Percentiles rank a stretch among this genome's conserved stretches.
phyloP scores from a whole-genome alignment of 352 stramenopile genomes.

The Paralagenidium karlingii region DNA sequence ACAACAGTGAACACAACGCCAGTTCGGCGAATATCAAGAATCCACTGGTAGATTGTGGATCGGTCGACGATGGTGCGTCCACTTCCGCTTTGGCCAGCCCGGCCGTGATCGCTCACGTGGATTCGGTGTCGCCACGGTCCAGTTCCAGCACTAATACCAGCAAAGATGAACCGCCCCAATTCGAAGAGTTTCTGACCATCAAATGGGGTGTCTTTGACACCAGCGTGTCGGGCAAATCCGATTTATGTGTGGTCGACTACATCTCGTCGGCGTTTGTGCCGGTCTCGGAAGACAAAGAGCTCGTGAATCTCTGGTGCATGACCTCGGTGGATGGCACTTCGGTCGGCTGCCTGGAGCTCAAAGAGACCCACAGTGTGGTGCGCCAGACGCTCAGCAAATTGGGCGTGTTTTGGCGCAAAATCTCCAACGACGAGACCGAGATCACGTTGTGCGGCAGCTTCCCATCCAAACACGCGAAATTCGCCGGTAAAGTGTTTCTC shows the following conservation, averaged over 20 bases:
- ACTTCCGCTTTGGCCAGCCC: no score
- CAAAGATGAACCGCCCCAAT: constrained; percentile 16
- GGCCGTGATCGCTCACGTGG: no score
- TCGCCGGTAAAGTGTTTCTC: constrained; percentile 36
- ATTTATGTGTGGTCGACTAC: constrained; percentile 68
- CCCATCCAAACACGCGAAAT: constrained; percentile 48
- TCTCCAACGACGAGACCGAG: constrained; percentile 59
- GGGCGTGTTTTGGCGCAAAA: constrained; percentile 56
- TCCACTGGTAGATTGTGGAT: no score
- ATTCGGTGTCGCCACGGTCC: no score
- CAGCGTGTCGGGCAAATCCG: constrained; percentile 31
- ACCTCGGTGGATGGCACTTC: constrained; percentile 55
- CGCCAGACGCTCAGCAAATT: constrained; percentile 49
- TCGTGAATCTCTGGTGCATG: constrained; percentile 64
- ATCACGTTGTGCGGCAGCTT: constrained; percentile 72
- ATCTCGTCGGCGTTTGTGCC: constrained; percentile 47
- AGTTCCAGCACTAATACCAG: no score
- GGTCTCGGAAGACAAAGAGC: constrained; percentile 34
- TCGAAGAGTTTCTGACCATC: constrained; percentile 46
- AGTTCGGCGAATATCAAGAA: constrained; percentile 4
- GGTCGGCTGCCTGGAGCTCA: constrained; percentile 67
- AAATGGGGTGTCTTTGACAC: constrained; percentile 72
- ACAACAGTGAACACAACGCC: constrained; percentile 13
- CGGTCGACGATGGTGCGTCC: no score
- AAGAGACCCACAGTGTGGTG: constrained; percentile 46